Evolutionary conservation across 2,329 filamentous ascomycete genomes (phyloP).

Genomic region (Rhexocercosporidium sp.): DNA sequence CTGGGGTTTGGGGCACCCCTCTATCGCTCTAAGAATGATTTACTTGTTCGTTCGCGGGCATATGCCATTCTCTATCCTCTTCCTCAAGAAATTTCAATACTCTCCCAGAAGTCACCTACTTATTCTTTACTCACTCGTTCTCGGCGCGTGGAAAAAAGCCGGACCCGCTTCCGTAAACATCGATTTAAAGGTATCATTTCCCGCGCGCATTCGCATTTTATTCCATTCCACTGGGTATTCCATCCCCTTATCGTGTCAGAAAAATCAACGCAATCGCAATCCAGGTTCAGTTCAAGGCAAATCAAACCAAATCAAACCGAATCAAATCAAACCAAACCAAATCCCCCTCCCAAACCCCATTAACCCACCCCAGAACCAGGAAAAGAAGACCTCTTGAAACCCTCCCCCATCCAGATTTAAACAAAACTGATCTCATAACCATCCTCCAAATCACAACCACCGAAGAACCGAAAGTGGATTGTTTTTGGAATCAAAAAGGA

Average conservation of each 20-base stretch:
- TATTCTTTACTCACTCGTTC: neutral
- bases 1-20: neutral
- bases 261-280: neutral
- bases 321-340: neutral
- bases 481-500: constrained; percentile 7
- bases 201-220: constrained; percentile 1
- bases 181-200: constrained; percentile 2
- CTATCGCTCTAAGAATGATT: too few species aligned
- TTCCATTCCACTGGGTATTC: constrained; percentile 13
- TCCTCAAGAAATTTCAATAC: too few species aligned
- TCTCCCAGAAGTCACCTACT: neutral
- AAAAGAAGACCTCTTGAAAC: neutral
- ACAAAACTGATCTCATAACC: neutral
- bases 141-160: neutral
- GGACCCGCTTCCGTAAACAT: neutral
- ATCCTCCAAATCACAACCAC: neutral
- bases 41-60: too few species aligned
- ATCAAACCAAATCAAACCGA: neutral
- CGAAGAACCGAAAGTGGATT: constrained; percentile 1
- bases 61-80: neutral
- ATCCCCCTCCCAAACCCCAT: neutral
- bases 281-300: neutral
- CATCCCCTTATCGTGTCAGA: neutral
- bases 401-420: neutral
- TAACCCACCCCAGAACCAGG: neutral